A percentile compares a stretch with the other conserved stretches of the same genome.
These are phyloP conservation scores for Aspergillus fijiensis DNA, from an alignment of 2,329 filamentous ascomycete genomes.

Conservation along the genomic window DNA sequence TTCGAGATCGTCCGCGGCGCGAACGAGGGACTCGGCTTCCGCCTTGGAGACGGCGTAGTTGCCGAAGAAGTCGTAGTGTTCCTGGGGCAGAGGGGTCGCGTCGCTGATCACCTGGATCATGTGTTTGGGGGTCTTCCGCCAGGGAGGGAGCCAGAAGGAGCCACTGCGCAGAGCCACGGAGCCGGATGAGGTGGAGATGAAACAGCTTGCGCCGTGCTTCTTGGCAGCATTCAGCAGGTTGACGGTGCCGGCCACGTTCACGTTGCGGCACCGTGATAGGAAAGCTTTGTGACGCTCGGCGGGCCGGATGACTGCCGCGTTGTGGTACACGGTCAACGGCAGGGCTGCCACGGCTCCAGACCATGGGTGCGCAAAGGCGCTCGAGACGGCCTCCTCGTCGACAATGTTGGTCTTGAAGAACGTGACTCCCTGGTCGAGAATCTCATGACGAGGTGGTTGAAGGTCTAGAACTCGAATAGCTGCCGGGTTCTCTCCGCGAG, in stretches of 20 bases:
- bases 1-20: constrained; percentile 41
- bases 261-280: constrained; percentile 48
- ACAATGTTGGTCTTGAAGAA: constrained; percentile 54
- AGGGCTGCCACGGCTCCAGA: constrained; percentile 39
- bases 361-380: constrained; percentile 53
- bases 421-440: constrained; percentile 46
- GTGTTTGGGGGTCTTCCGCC: constrained; percentile 41
- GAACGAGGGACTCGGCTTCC: constrained; percentile 53
- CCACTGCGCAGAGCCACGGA: constrained; percentile 48
- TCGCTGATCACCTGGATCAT: constrained; percentile 51
- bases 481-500: constrained; percentile 51
- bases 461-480: constrained; percentile 58
- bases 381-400: constrained; percentile 43
- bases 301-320: constrained; percentile 55
- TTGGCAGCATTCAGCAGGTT: constrained; percentile 52
- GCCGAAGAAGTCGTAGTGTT: constrained; percentile 46
- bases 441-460: constrained; percentile 43
- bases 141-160: constrained; percentile 47
- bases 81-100: constrained; percentile 40
- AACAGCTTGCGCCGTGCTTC: constrained; percentile 48
- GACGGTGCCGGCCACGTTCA: constrained; percentile 54
- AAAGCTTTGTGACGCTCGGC: constrained; percentile 49
- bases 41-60: constrained; percentile 55
- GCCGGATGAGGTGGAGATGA: constrained; percentile 56
- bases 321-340: constrained; percentile 59